Conservation (phyloP, 2,329 filamentous ascomycete genomes). For the Xylariaceae sp. region DNA sequence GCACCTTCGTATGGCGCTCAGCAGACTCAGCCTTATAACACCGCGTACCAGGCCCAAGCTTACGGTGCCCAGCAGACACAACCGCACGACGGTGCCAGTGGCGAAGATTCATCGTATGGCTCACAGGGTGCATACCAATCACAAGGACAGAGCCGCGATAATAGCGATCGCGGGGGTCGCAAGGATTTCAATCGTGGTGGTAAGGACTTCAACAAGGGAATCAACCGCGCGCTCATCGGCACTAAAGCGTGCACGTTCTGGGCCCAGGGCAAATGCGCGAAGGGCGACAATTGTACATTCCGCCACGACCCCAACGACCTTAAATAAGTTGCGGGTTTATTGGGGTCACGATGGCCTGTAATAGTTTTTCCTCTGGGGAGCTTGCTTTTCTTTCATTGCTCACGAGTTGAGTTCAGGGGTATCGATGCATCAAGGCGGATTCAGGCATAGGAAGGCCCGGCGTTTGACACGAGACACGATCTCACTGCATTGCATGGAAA, state of each 20-base stretch:
- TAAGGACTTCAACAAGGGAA: conserved; percentile 36
- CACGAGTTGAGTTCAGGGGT: no score
- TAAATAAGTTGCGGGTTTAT: conserved; percentile 15
- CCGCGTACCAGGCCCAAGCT: no score
- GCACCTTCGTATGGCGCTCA: conserved; percentile 9
- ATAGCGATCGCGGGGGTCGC: conserved; percentile 29
- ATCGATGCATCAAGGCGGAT: no score
- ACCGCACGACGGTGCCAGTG: no score
- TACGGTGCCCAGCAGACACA: no score
- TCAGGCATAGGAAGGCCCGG: no score
- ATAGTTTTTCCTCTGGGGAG: no score
- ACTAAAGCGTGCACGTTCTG: conserved; percentile 69
- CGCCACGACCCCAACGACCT: conserved; percentile 53
- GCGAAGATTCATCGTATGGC: no score
- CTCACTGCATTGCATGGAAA: no score
- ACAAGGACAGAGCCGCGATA: conserved; percentile 17
- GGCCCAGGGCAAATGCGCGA: conserved; percentile 66
- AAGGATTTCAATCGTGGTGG: conserved; percentile 41
- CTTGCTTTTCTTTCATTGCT: no score
- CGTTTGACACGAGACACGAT: no score
- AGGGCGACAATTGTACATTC: conserved; percentile 71
- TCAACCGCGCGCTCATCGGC: conserved; percentile 57
- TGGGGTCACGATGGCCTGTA: no score
- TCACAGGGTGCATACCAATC: conserved; percentile 4
- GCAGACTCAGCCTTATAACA: conserved; percentile 3